These are phyloP conservation scores for Thalassiosira pacifica DNA, from an alignment of 352 stramenopile genomes.

Conservation along the genomic window DNA sequence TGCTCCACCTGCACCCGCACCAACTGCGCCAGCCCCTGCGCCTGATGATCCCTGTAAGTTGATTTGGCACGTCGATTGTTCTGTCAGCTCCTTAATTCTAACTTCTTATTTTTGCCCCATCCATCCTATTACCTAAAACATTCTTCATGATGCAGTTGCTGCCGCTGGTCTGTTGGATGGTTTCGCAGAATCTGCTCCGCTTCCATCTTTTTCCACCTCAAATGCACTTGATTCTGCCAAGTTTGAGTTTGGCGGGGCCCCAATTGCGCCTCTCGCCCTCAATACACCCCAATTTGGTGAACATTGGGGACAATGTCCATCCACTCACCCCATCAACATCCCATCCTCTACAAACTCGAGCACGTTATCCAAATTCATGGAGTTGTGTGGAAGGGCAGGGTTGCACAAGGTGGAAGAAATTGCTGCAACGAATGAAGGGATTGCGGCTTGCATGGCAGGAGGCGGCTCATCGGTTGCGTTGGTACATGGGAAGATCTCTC, in stretches of 20 bases:
- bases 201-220: slow-evolving; percentile 67
- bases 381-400: slow-evolving; percentile 64
- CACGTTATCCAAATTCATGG: slow-evolving; percentile 77
- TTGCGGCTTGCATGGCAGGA: slow-evolving; percentile 79
- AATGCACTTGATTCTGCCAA: slow-evolving; percentile 58
- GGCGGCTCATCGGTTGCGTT: slow-evolving; percentile 75
- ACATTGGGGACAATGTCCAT: slow-evolving; percentile 79
- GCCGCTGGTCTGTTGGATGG: slow-evolving; percentile 77
- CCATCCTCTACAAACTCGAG: slow-evolving; percentile 58
- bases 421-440: slow-evolving; percentile 84
- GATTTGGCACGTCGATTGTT: slow-evolving; percentile 20
- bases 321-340: slow-evolving; percentile 69
- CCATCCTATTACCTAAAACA: no score
- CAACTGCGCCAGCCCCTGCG: slow-evolving; percentile 45
- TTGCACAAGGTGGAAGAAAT: slow-evolving; percentile 85
- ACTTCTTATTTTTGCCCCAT: slow-evolving; percentile 3
- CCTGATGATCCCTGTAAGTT: slow-evolving; percentile 46
- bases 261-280: slow-evolving; percentile 83
- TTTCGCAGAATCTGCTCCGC: slow-evolving; percentile 65
- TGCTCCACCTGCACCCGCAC: slow-evolving; percentile 31
- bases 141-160: slow-evolving; percentile 73
- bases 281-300: slow-evolving; percentile 86
- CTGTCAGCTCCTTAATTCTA: slow-evolving; percentile 8
- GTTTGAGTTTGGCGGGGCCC: slow-evolving; percentile 79
- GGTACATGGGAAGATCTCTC: slow-evolving; percentile 84